Conservation (phyloP, 2,329 filamentous ascomycete genomes). For the Cytospora paraplurivora region DNA sequence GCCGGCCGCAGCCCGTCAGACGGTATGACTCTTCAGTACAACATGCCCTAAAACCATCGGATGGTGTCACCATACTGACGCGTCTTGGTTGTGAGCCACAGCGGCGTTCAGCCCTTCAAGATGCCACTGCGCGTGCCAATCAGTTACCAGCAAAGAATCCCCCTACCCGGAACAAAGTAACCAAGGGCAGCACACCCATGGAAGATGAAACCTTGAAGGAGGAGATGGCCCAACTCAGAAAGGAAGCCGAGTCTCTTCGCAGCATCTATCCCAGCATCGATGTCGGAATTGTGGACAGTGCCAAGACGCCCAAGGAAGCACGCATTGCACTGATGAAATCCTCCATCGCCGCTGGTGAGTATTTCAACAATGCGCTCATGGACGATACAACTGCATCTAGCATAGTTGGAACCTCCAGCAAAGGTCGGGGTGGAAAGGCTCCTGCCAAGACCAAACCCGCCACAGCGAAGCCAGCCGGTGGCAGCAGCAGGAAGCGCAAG, state of each 20-base stretch:
- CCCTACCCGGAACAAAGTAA: constrained; percentile 5
- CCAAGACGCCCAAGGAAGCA: background rate
- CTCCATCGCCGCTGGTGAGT: background rate
- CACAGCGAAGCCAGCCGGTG: background rate
- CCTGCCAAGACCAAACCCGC: background rate
- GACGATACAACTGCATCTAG: background rate
- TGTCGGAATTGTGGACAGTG: background rate
- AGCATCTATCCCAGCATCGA: background rate
- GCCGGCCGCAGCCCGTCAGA: background rate
- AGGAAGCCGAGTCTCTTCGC: background rate
- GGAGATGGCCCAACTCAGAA: background rate
- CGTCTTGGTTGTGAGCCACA: background rate
- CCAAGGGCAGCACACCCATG: background rate
- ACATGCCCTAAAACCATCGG: no score
- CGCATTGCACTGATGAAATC: background rate
- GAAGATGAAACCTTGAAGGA: background rate
- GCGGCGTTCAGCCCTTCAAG: constrained; percentile 31
- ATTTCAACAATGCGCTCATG: background rate
- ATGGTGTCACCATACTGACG: constrained; percentile 3
- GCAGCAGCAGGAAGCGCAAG: constrained; percentile 34
- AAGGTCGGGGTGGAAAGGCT: background rate
- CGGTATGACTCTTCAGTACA: background rate
- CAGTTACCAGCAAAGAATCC: constrained; percentile 29
- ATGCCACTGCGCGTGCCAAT: constrained; percentile 38
- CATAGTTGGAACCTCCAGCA: background rate